Evolutionary conservation across 2,329 filamentous ascomycete species (phyloP).

Genomic region (Colletotrichum acutatum): DNA sequence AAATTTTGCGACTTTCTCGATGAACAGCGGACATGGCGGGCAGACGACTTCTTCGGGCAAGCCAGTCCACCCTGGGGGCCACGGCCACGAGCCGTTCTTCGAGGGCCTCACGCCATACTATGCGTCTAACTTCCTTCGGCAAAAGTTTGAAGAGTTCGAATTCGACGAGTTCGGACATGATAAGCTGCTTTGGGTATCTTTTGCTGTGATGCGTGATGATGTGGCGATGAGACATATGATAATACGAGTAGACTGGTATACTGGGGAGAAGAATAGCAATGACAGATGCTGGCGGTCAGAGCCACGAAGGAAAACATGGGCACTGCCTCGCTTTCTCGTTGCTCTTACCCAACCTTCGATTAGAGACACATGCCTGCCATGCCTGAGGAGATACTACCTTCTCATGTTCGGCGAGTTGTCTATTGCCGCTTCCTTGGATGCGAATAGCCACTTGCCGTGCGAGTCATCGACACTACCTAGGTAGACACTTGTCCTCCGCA

Average conservation of each 20-base stretch:
- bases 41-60: neutral
- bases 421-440: neutral
- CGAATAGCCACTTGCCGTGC: neutral
- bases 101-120: neutral
- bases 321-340: neutral
- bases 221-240: neutral
- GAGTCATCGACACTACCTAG: neutral
- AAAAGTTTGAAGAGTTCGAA: neutral
- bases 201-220: neutral
- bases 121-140: neutral
- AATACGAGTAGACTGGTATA: neutral
- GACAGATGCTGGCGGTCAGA: neutral
- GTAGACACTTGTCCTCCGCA: neutral
- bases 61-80: neutral
- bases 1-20: conserved; percentile 7
- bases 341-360: neutral
- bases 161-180: neutral
- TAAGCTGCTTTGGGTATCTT: neutral
- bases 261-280: neutral
- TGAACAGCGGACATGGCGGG: conserved; percentile 8
- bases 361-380: neutral
- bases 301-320: neutral
- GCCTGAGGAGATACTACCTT: neutral
- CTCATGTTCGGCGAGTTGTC: neutral
- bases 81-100: conserved; percentile 1